phyloP scores from a whole-genome alignment of 331 rosid species.

The Rhamnella rubrinervis region DNA sequence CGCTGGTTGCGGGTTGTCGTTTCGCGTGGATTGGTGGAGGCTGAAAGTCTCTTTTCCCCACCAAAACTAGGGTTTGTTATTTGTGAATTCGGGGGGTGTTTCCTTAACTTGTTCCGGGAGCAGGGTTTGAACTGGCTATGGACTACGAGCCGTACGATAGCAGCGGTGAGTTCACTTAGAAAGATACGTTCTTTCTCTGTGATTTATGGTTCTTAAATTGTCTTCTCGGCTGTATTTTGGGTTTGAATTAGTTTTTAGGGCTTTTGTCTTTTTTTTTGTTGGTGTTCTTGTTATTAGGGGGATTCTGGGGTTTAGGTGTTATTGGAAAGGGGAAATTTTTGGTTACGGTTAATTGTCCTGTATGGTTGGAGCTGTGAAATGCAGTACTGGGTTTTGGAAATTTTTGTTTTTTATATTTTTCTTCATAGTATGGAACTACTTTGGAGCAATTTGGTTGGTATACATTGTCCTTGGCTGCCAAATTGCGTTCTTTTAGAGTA shows the following conservation, averaged over 20 bases:
- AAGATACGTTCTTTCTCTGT: constrained; percentile 12
- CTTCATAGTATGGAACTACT: no score
- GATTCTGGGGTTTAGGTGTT: not conserved
- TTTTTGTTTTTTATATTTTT: no score
- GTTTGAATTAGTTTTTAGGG: constrained; percentile 13
- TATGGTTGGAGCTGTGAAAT: no score
- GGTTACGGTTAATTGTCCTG: no score
- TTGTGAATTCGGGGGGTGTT: constrained; percentile 18
- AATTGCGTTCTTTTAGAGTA: no score
- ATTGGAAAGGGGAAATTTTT: not conserved
- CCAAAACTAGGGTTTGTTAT: constrained; percentile 16
- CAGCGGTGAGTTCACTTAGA: constrained; percentile 60
- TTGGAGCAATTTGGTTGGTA: no score
- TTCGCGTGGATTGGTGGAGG: not conserved
- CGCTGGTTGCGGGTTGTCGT: no score
- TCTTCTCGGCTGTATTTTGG: constrained; percentile 24
- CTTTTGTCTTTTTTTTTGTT: not conserved
- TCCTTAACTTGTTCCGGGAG: not conserved
- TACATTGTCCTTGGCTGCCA: no score
- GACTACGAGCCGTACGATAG: constrained; percentile 92
- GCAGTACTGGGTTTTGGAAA: no score
- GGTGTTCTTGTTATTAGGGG: constrained; percentile 1
- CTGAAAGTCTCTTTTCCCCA: not conserved
- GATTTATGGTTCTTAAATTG: constrained; percentile 27
- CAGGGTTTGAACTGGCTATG: constrained; percentile 63